Percentiles rank a stretch among this genome's conserved stretches.
Evolutionary conservation across 2,329 filamentous ascomycete species (phyloP).

Genomic region (Paraphoma sp.): DNA sequence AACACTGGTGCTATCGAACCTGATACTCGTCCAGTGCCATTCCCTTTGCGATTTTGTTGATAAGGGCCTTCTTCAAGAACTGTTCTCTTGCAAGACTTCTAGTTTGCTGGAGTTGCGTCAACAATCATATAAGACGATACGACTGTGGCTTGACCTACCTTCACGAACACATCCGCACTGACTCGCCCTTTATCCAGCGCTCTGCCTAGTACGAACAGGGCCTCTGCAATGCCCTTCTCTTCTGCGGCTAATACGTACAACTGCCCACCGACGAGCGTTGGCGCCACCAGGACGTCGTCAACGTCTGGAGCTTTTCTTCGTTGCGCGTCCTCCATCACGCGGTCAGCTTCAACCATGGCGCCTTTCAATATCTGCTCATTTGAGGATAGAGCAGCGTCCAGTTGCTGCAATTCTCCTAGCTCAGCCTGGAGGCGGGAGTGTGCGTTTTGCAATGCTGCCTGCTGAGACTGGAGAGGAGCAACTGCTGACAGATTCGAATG

Average conservation of each 20-base stretch:
- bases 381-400: conserved; percentile 73
- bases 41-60: conserved; percentile 76
- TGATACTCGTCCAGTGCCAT: conserved; percentile 68
- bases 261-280: conserved; percentile 91
- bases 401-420: conserved; percentile 71
- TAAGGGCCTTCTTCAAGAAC: conserved; percentile 83
- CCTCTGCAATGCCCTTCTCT: conserved; percentile 84
- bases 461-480: conserved; percentile 78
- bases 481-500: conserved; percentile 77
- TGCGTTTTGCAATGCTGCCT: conserved; percentile 74
- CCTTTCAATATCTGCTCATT: conserved; percentile 82
- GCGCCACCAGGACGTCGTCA: conserved; percentile 91
- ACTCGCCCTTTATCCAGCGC: conserved; percentile 77
- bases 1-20: conserved; percentile 26
- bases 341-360: conserved; percentile 79
- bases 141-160: conserved; percentile 55
- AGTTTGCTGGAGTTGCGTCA: conserved; percentile 57
- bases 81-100: conserved; percentile 77
- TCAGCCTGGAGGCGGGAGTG: conserved; percentile 76
- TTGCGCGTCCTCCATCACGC: conserved; percentile 75
- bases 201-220: conserved; percentile 80
- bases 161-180: conserved; percentile 75
- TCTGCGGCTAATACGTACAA: conserved; percentile 89
- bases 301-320: conserved; percentile 75
- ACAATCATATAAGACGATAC: neutral